These are phyloP conservation scores for Tremella mesenterica DNA, from an alignment of 768 basidiomycete species.

Conservation along the genomic window DNA sequence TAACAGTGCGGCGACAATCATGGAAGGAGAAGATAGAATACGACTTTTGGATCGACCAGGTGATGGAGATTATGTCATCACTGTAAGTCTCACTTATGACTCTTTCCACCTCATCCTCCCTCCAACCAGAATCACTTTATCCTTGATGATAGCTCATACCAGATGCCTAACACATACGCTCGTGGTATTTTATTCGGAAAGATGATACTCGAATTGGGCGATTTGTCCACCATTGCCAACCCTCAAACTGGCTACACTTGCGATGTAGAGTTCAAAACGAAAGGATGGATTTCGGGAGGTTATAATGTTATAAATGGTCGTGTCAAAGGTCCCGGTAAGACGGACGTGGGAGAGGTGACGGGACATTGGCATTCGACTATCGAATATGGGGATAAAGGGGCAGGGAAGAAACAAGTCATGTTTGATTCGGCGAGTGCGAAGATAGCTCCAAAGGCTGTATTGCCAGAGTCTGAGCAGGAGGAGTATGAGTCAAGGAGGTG, in stretches of 20 bases:
- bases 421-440: constrained; percentile 76
- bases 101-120: too few species aligned
- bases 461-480: constrained; percentile 78
- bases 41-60: constrained; percentile 70
- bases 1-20: constrained; percentile 87
- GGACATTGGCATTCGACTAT: constrained; percentile 87
- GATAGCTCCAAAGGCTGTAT: constrained; percentile 71
- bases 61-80: constrained; percentile 53
- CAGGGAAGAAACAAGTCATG: constrained; percentile 60
- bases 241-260: constrained; percentile 63
- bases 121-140: too few species aligned
- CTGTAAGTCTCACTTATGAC: constrained; percentile 50
- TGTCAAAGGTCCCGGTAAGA: constrained; percentile 56
- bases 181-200: constrained; percentile 49
- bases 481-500: constrained; percentile 79
- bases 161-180: constrained; percentile 95
- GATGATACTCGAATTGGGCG: constrained; percentile 94
- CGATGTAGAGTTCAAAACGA: constrained; percentile 95
- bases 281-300: constrained; percentile 96
- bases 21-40: constrained; percentile 93
- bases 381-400: constrained; percentile 67
- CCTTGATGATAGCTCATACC: constrained; percentile 46
- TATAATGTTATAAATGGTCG: constrained; percentile 84
- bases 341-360: constrained; percentile 67
- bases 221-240: constrained; percentile 75